Percentiles rank a stretch among this genome's conserved stretches.
Conservation (phyloP, 2,329 filamentous ascomycete species). For the Epicoccum sorghinum region DNA sequence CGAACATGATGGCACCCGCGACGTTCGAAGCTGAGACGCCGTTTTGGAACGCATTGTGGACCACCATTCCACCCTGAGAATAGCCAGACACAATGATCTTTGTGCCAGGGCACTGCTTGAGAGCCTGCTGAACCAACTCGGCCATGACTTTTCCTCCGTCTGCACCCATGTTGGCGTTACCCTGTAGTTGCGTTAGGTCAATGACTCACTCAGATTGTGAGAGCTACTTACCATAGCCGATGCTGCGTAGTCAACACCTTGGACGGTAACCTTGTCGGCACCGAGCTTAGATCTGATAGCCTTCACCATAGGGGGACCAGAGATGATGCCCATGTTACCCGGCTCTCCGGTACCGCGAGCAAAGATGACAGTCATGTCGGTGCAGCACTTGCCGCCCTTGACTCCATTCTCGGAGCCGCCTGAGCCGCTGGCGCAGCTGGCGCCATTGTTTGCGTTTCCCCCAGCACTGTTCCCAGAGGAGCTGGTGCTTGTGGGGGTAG, state of each 20-base stretch:
- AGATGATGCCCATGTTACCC: conserved; percentile 52
- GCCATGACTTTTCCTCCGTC: conserved; percentile 38
- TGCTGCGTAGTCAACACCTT: conserved; percentile 43
- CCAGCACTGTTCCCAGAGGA: conserved; percentile 7
- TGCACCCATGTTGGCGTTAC: conserved; percentile 33
- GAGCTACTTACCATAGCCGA: conserved; percentile 28
- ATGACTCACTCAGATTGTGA: no score
- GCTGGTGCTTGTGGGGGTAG: conserved; percentile 7
- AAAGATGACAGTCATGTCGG: conserved; percentile 52
- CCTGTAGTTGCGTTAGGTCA: conserved; percentile 22
- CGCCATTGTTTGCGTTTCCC: conserved; percentile 18
- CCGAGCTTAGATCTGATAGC: conserved; percentile 36
- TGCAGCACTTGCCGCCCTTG: conserved; percentile 47
- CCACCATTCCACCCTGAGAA: conserved; percentile 43
- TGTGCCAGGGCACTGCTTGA: conserved; percentile 38
- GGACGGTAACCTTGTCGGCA: conserved; percentile 33
- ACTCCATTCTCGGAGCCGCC: conserved; percentile 49
- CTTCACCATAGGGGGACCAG: conserved; percentile 48
- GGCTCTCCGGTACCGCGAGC: conserved; percentile 51
- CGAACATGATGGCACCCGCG: conserved; percentile 36
- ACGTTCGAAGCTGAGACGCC: conserved; percentile 32
- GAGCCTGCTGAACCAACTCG: conserved; percentile 27
- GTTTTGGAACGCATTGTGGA: conserved; percentile 38
- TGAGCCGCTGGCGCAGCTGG: conserved; percentile 28
- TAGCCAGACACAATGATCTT: conserved; percentile 44